Conservation (phyloP, 2,329 filamentous ascomycete species). For the Rhynchosporium graminicola region DNA sequence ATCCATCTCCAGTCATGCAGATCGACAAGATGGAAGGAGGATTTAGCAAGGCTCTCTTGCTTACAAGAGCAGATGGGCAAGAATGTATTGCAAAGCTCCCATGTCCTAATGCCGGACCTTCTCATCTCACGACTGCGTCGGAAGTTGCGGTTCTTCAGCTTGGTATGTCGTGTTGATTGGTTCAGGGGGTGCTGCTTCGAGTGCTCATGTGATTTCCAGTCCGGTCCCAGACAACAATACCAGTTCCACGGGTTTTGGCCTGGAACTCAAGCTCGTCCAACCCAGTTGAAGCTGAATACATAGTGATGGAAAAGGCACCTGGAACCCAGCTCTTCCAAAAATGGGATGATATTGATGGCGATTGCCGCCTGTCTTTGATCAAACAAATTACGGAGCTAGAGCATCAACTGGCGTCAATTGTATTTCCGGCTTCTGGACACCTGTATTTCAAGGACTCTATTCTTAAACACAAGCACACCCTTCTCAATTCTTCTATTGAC, state of each 20-base stretch:
- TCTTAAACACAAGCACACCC: background rate
- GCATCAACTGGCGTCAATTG: constrained; percentile 6
- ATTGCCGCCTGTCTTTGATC: constrained; percentile 5
- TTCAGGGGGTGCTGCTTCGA: background rate
- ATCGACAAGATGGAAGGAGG: constrained; percentile 9
- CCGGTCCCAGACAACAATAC: constrained; percentile 4
- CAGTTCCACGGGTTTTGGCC: constrained; percentile 6
- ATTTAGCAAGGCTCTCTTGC: constrained; percentile 7
- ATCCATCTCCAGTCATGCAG: constrained; percentile 6
- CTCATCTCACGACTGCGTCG: constrained; percentile 7
- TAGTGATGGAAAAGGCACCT: constrained; percentile 10
- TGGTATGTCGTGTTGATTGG: constrained; percentile 1
- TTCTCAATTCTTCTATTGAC: background rate
- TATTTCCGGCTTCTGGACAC: constrained; percentile 3
- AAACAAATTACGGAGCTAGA: constrained; percentile 9
- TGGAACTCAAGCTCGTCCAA: constrained; percentile 2
- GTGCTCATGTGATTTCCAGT: constrained; percentile 8
- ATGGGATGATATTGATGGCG: constrained; percentile 8
- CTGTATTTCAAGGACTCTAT: constrained; percentile 6
- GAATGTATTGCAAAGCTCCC: constrained; percentile 5
- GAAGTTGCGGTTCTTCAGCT: constrained; percentile 7
- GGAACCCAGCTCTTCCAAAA: constrained; percentile 4
- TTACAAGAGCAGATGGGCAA: background rate
- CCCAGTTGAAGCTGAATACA: constrained; percentile 8
- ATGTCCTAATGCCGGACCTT: constrained; percentile 6